These are phyloP conservation scores for Mycena belliarum DNA, from an alignment of 768 basidiomycete species.

Conservation along the genomic window DNA sequence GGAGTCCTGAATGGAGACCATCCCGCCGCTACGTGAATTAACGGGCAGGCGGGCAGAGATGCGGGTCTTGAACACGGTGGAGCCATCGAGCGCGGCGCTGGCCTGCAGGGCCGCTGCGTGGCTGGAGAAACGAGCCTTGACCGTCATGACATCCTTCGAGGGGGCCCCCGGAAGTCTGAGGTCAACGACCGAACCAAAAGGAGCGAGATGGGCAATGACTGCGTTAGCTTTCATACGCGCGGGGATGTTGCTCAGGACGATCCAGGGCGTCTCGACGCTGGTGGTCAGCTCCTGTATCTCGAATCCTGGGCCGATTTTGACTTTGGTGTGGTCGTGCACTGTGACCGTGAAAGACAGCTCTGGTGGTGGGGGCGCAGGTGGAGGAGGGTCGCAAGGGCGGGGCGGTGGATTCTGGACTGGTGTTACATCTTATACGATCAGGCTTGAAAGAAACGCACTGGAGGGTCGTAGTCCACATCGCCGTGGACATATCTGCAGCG, in stretches of 20 bases:
- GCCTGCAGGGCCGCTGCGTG: conserved; percentile 56
- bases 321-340: conserved; percentile 55
- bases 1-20: conserved; percentile 50
- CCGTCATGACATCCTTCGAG: conserved; percentile 28
- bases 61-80: conserved; percentile 34
- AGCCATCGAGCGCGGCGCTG: conserved; percentile 50
- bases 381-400: background rate
- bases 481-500: conserved; percentile 27
- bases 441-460: conserved; percentile 15
- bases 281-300: conserved; percentile 57
- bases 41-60: conserved; percentile 50
- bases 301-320: conserved; percentile 63
- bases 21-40: conserved; percentile 35
- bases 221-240: conserved; percentile 30
- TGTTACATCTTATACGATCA: background rate
- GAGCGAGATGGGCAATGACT: conserved; percentile 39
- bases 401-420: background rate
- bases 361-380: background rate
- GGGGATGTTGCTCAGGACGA: conserved; percentile 57
- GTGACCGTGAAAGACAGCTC: conserved; percentile 26
- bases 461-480: conserved; percentile 27
- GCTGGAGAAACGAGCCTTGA: conserved; percentile 49
- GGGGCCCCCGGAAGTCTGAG: conserved; percentile 31
- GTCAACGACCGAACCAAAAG: conserved; percentile 49
- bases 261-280: conserved; percentile 68